Percentiles rank a stretch among this genome's conserved stretches.
Evolutionary conservation across 805 yeast genomes (phyloP).

Genomic region (Barnettozyma sucrosica): DNA sequence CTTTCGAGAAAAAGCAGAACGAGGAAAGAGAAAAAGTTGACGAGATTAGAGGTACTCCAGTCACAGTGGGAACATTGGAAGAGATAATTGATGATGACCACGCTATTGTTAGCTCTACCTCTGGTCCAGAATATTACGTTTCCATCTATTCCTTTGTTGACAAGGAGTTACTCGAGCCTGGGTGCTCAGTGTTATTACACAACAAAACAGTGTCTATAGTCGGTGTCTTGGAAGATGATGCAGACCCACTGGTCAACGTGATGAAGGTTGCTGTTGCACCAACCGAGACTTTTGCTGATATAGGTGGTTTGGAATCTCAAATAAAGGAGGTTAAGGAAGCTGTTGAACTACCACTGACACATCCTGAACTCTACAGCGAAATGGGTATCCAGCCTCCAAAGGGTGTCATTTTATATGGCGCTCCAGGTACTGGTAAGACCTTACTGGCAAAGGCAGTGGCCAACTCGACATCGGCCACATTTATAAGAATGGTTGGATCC

Average conservation of each 20-base stretch:
- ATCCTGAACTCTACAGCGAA: slow-evolving; percentile 94
- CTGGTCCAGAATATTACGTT: slow-evolving; percentile 97
- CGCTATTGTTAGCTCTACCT: slow-evolving; percentile 92
- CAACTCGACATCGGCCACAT: slow-evolving; percentile 94
- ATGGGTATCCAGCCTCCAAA: slow-evolving; percentile 99
- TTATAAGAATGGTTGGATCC: slow-evolving; percentile 92
- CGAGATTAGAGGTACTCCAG: slow-evolving; percentile 92
- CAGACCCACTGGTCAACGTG: slow-evolving; percentile 96
- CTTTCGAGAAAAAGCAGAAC: slow-evolving; percentile 92
- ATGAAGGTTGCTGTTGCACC: slow-evolving; percentile 98
- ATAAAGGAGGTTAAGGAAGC: slow-evolving; percentile 98
- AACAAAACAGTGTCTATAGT: slow-evolving; percentile 94
- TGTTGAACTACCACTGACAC: slow-evolving; percentile 91
- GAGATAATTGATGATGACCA: slow-evolving; percentile 98
- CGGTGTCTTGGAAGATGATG: slow-evolving; percentile 97
- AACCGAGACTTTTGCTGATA: slow-evolving; percentile 91
- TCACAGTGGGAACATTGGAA: slow-evolving; percentile 93
- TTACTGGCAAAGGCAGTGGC: slow-evolving; percentile 96
- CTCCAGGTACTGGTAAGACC: slow-evolving; percentile 98
- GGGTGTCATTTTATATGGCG: slow-evolving; percentile 95
- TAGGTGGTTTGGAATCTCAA: slow-evolving; percentile 93
- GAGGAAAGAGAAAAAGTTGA: slow-evolving; percentile 95
- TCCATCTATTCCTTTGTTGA: slow-evolving; percentile 95
- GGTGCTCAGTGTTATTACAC: slow-evolving; percentile 91
- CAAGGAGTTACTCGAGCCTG: slow-evolving; percentile 92